These are phyloP conservation scores for Panicum hallii DNA, from an alignment of 202 grass and related monocot species.

Conservation along the genomic window DNA sequence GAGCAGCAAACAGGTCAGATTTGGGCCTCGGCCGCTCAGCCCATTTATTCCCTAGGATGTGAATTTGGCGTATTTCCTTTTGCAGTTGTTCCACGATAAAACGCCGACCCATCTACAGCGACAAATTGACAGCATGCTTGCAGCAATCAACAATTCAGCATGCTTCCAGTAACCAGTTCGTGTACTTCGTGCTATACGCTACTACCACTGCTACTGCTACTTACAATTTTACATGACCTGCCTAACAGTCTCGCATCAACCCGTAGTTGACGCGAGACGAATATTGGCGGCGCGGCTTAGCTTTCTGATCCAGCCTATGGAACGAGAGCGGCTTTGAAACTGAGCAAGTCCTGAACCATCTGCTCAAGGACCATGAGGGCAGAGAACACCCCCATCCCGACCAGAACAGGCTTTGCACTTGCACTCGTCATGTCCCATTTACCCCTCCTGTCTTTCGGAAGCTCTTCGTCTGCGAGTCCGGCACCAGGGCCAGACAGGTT, in stretches of 20 bases:
- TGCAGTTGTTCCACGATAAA: no score
- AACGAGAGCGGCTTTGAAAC: conserved; percentile 49
- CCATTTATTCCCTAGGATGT: no score
- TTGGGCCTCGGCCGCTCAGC: no score
- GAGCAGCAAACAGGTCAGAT: no score
- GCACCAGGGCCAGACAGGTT: conserved; percentile 18
- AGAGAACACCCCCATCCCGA: conserved; percentile 76
- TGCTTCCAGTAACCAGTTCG: neutral
- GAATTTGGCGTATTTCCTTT: no score
- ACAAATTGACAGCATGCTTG: no score
- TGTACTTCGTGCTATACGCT: neutral
- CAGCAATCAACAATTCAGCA: no score
- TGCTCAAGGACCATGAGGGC: conserved; percentile 59
- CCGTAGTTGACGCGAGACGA: neutral
- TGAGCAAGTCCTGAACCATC: conserved; percentile 54
- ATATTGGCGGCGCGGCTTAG: neutral
- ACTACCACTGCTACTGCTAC: neutral
- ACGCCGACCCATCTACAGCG: no score
- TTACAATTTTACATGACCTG: conserved; percentile 6
- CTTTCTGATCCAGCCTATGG: conserved; percentile 34
- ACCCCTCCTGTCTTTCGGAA: neutral
- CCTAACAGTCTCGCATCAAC: neutral
- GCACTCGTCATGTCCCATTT: conserved; percentile 40
- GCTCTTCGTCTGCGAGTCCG: conserved; percentile 12
- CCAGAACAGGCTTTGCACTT: conserved; percentile 61